phyloP scores from a whole-genome alignment of 208 protist genomes.

The Crithidia brevicula region DNA sequence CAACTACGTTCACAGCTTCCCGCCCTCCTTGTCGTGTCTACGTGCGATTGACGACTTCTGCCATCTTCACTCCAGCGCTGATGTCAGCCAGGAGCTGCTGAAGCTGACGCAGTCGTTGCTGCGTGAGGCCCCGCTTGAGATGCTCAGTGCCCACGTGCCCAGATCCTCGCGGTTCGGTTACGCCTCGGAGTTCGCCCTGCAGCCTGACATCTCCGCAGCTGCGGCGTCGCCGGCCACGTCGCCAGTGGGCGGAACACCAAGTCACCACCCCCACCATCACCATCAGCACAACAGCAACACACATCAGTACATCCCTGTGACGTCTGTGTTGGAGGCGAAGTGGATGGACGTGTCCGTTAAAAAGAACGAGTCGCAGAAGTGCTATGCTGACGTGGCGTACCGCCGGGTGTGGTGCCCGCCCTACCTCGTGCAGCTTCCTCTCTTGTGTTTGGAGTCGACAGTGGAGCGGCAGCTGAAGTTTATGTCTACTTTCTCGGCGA shows the following conservation, averaged over 20 bases:
- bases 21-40: constrained; percentile 57
- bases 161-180: constrained; percentile 28
- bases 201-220: constrained; percentile 18
- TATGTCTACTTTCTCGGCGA: constrained; percentile 72
- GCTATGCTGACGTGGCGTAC: constrained; percentile 31
- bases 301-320: constrained; percentile 6
- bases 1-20: constrained; percentile 70
- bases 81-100: constrained; percentile 36
- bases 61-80: constrained; percentile 23
- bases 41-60: constrained; percentile 40
- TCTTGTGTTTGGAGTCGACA: constrained; percentile 64
- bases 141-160: not conserved
- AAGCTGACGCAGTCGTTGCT: constrained; percentile 26
- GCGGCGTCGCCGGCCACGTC: not conserved
- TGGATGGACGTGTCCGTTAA: constrained; percentile 28
- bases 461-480: constrained; percentile 70
- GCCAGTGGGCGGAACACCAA: not conserved
- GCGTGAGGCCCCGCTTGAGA: constrained; percentile 30
- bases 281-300: constrained; percentile 1
- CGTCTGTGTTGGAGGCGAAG: constrained; percentile 7
- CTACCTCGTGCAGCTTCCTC: constrained; percentile 78
- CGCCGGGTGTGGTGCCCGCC: constrained; percentile 38
- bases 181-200: constrained; percentile 31
- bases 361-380: constrained; percentile 33
- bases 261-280: not conserved